Evolutionary conservation across 768 basidiomycete species (phyloP).

Genomic region (Collybia nuda): DNA sequence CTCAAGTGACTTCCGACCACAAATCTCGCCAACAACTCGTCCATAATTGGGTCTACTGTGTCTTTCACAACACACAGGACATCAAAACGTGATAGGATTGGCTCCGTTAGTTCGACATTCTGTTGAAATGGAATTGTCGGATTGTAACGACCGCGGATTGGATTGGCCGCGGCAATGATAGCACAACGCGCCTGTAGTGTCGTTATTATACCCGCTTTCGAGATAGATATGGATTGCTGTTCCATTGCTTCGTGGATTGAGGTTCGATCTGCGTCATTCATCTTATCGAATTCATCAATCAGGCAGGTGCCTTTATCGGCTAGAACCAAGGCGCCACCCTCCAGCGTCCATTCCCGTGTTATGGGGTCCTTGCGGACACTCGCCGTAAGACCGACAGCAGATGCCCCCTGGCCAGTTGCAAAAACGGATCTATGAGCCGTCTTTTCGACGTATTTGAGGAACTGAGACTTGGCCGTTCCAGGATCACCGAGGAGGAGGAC

Average conservation of each 20-base stretch:
- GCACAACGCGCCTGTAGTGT: constrained; percentile 96
- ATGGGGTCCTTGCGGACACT: constrained; percentile 99
- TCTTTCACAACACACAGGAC: constrained; percentile 98
- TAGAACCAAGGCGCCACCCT: constrained; percentile 96
- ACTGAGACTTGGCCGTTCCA: constrained; percentile 98
- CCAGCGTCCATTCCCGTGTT: constrained; percentile 97
- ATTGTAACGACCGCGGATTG: constrained; percentile 95
- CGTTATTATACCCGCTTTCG: constrained; percentile 99
- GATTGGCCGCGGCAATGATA: constrained; percentile 97
- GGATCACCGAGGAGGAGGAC: constrained; percentile 95
- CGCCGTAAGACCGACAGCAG: constrained; percentile 97
- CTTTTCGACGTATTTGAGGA: constrained; percentile 99
- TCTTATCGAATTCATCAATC: constrained; percentile 99
- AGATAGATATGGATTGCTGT: constrained; percentile 98
- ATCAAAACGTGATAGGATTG: constrained; percentile 97
- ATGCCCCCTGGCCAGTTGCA: constrained; percentile 97
- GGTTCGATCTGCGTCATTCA: constrained; percentile 98
- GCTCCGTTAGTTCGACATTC: constrained; percentile 98
- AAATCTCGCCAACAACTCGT: constrained; percentile 94
- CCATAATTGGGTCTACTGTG: constrained; percentile 93
- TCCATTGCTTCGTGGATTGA: constrained; percentile 99
- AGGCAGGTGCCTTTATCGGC: constrained; percentile 98
- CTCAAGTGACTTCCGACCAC: constrained; percentile 97
- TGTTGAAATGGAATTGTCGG: constrained; percentile 98
- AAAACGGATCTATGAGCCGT: constrained; percentile 97